Percentiles rank a stretch among this genome's conserved stretches.
phyloP scores from a whole-genome alignment of 176 grass and related monocot genomes.

The Otatea glauca region DNA sequence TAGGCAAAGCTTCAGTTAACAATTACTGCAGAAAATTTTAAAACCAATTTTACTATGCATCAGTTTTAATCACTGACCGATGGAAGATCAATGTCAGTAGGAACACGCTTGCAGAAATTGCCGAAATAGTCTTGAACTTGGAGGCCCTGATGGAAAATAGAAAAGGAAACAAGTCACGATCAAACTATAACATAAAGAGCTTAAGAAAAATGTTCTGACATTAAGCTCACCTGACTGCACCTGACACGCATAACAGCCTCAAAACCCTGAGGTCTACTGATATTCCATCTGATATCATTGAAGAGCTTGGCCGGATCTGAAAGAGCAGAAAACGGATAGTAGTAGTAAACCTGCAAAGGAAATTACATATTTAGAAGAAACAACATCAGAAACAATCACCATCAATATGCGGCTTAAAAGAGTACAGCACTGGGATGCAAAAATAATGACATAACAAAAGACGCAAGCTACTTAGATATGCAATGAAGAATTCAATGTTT shows the following conservation, averaged over 20 bases:
- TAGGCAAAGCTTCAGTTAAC: background rate
- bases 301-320: slow-evolving; percentile 88
- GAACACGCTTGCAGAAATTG: slow-evolving; percentile 90
- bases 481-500: background rate
- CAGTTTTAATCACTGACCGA: slow-evolving; percentile 49
- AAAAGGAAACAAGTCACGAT: slow-evolving; percentile 30
- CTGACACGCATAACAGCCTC: slow-evolving; percentile 92
- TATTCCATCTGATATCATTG: slow-evolving; percentile 96
- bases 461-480: background rate
- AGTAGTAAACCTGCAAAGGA: slow-evolving; percentile 79
- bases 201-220: slow-evolving; percentile 34
- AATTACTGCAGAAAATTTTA: slow-evolving; percentile 8
- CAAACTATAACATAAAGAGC: slow-evolving; percentile 21
- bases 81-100: slow-evolving; percentile 94
- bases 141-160: slow-evolving; percentile 58
- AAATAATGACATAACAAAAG: background rate
- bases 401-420: background rate
- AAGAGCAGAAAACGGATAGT: slow-evolving; percentile 88
- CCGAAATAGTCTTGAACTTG: slow-evolving; percentile 88
- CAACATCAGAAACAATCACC: slow-evolving; percentile 6
- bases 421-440: background rate
- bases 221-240: slow-evolving; percentile 70
- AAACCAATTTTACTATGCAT: background rate
- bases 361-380: slow-evolving; percentile 27
- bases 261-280: slow-evolving; percentile 89